These are phyloP conservation scores for Xylariomycetidae sp. DNA, from an alignment of 2,329 filamentous ascomycete genomes.

Conservation along the genomic window DNA sequence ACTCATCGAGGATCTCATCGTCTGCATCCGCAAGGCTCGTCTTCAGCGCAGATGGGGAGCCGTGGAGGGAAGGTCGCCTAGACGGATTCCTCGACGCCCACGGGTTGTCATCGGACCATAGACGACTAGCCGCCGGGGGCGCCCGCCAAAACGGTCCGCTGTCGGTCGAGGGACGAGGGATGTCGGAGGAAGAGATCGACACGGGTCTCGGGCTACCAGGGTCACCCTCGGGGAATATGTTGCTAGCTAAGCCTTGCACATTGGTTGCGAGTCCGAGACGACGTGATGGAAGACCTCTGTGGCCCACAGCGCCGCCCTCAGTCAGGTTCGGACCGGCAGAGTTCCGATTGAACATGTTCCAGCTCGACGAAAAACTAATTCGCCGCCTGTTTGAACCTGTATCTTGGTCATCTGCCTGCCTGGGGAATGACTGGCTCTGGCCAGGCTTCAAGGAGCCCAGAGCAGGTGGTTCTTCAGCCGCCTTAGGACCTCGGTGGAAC, in stretches of 20 bases:
- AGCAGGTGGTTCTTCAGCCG: conserved; percentile 53
- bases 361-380: conserved; percentile 53
- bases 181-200: conserved; percentile 64
- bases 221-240: conserved; percentile 49
- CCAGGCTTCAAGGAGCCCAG: conserved; percentile 65
- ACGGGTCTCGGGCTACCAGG: conserved; percentile 59
- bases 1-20: conserved; percentile 59
- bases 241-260: conserved; percentile 43
- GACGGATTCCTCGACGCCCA: conserved; percentile 65
- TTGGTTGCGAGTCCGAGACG: conserved; percentile 26
- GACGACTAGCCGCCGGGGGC: conserved; percentile 46
- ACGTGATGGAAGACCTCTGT: conserved; percentile 21
- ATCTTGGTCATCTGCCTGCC: conserved; percentile 53
- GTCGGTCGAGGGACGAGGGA: conserved; percentile 75
- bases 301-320: conserved; percentile 26
- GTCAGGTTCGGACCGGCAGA: conserved; percentile 42
- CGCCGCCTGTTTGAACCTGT: conserved; percentile 48
- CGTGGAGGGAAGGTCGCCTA: conserved; percentile 75
- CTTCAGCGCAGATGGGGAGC: conserved; percentile 60
- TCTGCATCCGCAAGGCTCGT: conserved; percentile 60
- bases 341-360: conserved; percentile 53
- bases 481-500: conserved; percentile 60
- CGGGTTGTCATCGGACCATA: conserved; percentile 61
- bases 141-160: conserved; percentile 67
- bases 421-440: conserved; percentile 75